Conservation (phyloP, 306 rosid species). For the Fragaria nilgerrensis region DNA sequence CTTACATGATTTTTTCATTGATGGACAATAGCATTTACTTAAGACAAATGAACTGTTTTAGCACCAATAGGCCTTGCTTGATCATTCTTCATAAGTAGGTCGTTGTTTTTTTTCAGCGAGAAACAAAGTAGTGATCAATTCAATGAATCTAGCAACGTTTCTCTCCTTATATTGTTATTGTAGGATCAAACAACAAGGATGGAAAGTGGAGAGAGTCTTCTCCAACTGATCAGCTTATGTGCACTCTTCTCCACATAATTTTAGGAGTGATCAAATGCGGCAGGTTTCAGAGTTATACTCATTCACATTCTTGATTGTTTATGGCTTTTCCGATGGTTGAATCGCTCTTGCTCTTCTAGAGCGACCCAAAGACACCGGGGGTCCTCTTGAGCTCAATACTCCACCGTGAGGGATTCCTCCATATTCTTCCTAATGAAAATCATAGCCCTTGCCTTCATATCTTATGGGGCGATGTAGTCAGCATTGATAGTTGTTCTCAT, state of each 20-base stretch:
- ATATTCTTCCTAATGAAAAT: not conserved
- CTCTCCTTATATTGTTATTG: not conserved
- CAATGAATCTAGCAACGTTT: not conserved
- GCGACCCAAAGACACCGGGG: not conserved
- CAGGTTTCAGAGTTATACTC: not conserved
- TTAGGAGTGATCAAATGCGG: not conserved
- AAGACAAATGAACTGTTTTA: not conserved
- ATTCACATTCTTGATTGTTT: not conserved
- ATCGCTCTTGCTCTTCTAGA: not conserved
- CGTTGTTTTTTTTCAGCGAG: not conserved
- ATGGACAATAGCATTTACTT: not conserved
- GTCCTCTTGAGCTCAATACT: not conserved
- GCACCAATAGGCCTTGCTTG: not conserved
- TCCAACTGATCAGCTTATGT: not conserved
- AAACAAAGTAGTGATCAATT: not conserved
- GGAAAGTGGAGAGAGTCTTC: not conserved
- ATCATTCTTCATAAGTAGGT: not conserved
- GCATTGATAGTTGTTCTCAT: not conserved
- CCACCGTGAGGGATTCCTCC: not conserved
- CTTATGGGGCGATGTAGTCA: not conserved
- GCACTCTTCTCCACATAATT: not conserved
- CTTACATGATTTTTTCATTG: not conserved
- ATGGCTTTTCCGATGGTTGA: not conserved
- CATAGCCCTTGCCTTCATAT: not conserved
- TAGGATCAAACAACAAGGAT: not conserved